These are phyloP conservation scores for Magnaporthales sp. DNA, from an alignment of 2,329 filamentous ascomycete genomes.

Conservation along the genomic window DNA sequence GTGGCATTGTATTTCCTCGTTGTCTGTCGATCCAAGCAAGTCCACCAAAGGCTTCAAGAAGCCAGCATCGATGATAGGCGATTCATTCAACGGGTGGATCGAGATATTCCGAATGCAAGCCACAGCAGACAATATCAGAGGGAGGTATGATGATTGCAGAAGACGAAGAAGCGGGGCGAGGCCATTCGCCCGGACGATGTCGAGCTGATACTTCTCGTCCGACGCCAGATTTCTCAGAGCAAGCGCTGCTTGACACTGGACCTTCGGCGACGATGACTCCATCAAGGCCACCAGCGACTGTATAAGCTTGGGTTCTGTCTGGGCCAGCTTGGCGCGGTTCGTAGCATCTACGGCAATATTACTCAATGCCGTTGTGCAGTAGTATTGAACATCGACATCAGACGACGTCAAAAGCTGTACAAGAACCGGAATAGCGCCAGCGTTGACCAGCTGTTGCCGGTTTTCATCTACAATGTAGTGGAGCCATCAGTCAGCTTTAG, in stretches of 20 bases:
- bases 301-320: conserved; percentile 84
- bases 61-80: conserved; percentile 94
- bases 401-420: conserved; percentile 88
- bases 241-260: conserved; percentile 93
- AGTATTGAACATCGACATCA: conserved; percentile 98
- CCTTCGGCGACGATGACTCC: conserved; percentile 95
- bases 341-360: conserved; percentile 94
- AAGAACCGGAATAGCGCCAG: conserved; percentile 93
- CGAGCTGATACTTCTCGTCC: conserved; percentile 96
- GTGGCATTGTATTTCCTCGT: conserved; percentile 98
- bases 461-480: conserved; percentile 67
- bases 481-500: conserved; percentile 10
- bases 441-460: conserved; percentile 91
- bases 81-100: conserved; percentile 95
- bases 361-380: conserved; percentile 95
- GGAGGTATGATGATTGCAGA: conserved; percentile 89
- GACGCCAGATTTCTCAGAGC: conserved; percentile 92
- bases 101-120: conserved; percentile 99
- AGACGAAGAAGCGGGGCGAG: conserved; percentile 79
- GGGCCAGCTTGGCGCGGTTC: conserved; percentile 84
- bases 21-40: conserved; percentile 87
- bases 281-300: conserved; percentile 92
- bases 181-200: conserved; percentile 86
- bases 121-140: conserved; percentile 90
- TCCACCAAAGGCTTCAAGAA: conserved; percentile 93